Percentiles rank a stretch among this genome's conserved stretches.
Evolutionary conservation across 1,284 basidiomycete genomes (phyloP).

Genomic region (Puccinia polysora): DNA sequence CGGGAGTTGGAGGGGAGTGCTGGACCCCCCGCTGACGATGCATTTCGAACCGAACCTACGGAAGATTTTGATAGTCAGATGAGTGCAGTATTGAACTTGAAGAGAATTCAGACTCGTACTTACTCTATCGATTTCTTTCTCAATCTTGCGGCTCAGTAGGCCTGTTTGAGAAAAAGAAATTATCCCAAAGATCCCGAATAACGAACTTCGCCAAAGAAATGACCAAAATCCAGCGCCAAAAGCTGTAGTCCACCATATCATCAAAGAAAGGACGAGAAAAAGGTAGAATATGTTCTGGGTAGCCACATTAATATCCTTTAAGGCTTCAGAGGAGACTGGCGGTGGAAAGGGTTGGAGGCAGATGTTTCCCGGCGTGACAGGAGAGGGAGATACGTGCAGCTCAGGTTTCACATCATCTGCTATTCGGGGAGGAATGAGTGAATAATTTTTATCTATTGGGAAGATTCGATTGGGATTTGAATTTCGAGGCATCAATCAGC

Average conservation of each 20-base stretch:
- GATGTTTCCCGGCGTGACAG: conserved; percentile 58
- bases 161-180: conserved; percentile 55
- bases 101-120: too few species aligned
- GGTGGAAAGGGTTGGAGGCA: conserved; percentile 61
- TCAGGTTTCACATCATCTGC: conserved; percentile 42
- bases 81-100: not conserved
- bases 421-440: conserved; percentile 42
- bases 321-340: conserved; percentile 54
- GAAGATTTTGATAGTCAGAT: conserved; percentile 38
- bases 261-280: conserved; percentile 53
- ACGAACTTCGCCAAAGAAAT: conserved; percentile 56
- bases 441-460: too few species aligned
- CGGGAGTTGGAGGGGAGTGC: conserved; percentile 59
- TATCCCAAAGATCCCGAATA: conserved; percentile 55
- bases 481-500: too few species aligned
- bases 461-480: too few species aligned
- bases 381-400: conserved; percentile 54
- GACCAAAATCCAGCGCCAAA: conserved; percentile 58
- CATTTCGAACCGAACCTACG: conserved; percentile 55
- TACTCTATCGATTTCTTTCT: conserved; percentile 60
- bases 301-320: conserved; percentile 54
- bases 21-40: conserved; percentile 58
- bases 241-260: conserved; percentile 59
- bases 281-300: conserved; percentile 53
- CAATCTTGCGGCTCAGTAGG: conserved; percentile 56